Percentiles rank a stretch among this genome's conserved stretches.
Evolutionary conservation across 352 stramenopile genomes (phyloP).

Genomic region (Phytopythium mirpurense): DNA sequence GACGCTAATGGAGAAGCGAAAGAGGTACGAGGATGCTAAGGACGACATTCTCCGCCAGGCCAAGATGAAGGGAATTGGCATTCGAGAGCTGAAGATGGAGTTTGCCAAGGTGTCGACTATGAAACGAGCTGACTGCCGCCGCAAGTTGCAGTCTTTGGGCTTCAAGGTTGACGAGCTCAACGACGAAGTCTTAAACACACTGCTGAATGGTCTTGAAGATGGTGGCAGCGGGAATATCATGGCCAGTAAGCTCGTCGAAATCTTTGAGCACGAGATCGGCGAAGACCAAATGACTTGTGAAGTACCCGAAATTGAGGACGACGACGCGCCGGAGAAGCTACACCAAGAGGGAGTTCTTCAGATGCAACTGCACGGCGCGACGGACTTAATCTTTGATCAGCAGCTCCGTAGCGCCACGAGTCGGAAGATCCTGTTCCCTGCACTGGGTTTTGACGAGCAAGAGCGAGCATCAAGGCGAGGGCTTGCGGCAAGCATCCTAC

Average conservation of each 20-base stretch:
- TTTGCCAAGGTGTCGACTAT: slow-evolving; percentile 51
- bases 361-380: slow-evolving; percentile 51
- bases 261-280: slow-evolving; percentile 68
- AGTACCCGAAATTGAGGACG: slow-evolving; percentile 73
- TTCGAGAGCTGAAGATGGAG: slow-evolving; percentile 59
- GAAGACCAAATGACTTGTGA: slow-evolving; percentile 72
- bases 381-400: slow-evolving; percentile 31
- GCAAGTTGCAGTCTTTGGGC: slow-evolving; percentile 53
- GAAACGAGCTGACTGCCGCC: slow-evolving; percentile 48
- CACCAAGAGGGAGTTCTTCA: slow-evolving; percentile 67
- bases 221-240: slow-evolving; percentile 32
- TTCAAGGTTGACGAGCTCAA: slow-evolving; percentile 67
- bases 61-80: slow-evolving; percentile 56
- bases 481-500: slow-evolving; percentile 29
- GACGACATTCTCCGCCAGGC: slow-evolving; percentile 62
- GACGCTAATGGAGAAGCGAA: slow-evolving; percentile 33
- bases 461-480: slow-evolving; percentile 22
- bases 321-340: slow-evolving; percentile 56
- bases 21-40: slow-evolving; percentile 67
- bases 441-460: slow-evolving; percentile 22
- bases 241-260: slow-evolving; percentile 40
- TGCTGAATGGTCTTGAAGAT: slow-evolving; percentile 53
- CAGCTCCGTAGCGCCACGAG: slow-evolving; percentile 6
- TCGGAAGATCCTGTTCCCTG: slow-evolving; percentile 28
- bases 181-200: slow-evolving; percentile 61